A percentile compares a stretch with the other conserved stretches of the same genome.
phyloP scores from a whole-genome alignment of 2,329 filamentous ascomycete genomes.

The Westerdykella sp. region DNA sequence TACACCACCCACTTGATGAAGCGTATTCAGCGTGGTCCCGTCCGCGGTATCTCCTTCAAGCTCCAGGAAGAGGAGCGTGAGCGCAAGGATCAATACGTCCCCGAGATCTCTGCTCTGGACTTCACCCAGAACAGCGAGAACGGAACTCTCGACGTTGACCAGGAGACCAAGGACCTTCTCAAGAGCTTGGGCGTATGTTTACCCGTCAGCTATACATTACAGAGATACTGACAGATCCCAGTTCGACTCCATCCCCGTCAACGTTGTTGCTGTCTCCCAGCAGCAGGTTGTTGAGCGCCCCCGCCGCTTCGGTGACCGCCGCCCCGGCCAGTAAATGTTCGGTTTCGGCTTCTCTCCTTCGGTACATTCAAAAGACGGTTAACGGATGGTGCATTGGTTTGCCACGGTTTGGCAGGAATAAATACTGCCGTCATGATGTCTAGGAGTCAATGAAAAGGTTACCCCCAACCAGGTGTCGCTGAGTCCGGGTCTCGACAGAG shows the following conservation, averaged over 20 bases:
- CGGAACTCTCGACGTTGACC: conserved; percentile 89
- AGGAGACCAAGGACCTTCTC: conserved; percentile 85
- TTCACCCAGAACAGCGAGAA: conserved; percentile 91
- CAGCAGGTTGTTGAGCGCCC: conserved; percentile 77
- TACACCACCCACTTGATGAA: conserved; percentile 94
- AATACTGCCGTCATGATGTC: conserved; percentile 62
- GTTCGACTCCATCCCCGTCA: conserved; percentile 98
- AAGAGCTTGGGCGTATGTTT: conserved; percentile 95
- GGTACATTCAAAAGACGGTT: conserved; percentile 26
- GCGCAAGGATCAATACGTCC: conserved; percentile 99
- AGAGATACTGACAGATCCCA: conserved; percentile 36
- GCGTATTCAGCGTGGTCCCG: conserved; percentile 98
- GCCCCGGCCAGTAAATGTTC: conserved; percentile 28
- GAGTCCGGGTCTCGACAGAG: conserved; percentile 53
- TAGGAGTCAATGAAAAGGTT: conserved; percentile 52
- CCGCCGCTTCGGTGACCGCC: conserved; percentile 68
- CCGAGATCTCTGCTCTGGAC: conserved; percentile 97
- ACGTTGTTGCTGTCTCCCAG: conserved; percentile 85
- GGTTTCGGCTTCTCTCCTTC: conserved; percentile 45
- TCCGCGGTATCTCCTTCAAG: conserved; percentile 99
- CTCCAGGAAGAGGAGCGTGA: conserved; percentile 99
- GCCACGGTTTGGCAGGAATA: conserved; percentile 88
- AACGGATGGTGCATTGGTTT: conserved; percentile 70
- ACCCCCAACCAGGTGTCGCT: conserved; percentile 72
- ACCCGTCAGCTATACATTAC: background rate